Conservation (phyloP, 768 basidiomycete species). For the Hortiboletus flavorubellus region DNA sequence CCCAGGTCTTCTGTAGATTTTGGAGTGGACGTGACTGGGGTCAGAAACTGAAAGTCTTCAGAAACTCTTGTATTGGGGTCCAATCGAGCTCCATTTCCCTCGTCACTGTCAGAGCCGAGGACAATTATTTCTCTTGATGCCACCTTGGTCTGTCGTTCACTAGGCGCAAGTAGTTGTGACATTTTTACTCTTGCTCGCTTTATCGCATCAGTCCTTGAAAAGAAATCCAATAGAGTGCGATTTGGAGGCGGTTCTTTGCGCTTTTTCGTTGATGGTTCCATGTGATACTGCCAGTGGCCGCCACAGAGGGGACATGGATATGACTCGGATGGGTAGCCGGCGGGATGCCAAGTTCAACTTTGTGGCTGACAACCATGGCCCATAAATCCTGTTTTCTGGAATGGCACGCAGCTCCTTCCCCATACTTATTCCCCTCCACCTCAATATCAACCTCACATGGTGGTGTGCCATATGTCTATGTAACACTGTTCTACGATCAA, state of each 20-base stretch:
- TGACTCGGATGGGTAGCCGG: too few relatives aligned
- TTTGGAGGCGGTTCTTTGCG: slow-evolving; percentile 29
- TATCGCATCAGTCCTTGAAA: slow-evolving; percentile 26
- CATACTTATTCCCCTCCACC: too few relatives aligned
- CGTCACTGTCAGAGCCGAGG: slow-evolving; percentile 62
- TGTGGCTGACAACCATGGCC: too few relatives aligned
- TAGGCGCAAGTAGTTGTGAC: background rate
- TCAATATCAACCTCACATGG: too few relatives aligned
- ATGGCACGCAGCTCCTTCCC: too few relatives aligned
- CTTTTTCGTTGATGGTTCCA: slow-evolving; percentile 39
- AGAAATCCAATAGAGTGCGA: slow-evolving; percentile 48
- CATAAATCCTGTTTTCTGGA: too few relatives aligned
- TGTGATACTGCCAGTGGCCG: too few relatives aligned
- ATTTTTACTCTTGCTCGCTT: slow-evolving; percentile 20
- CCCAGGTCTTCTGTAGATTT: background rate
- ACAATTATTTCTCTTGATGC: slow-evolving; percentile 46
- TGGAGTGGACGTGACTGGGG: background rate
- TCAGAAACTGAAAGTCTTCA: background rate
- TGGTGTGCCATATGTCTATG: too few relatives aligned
- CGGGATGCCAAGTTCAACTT: too few relatives aligned
- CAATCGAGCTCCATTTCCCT: background rate
- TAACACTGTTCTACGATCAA: too few relatives aligned
- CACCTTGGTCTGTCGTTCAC: background rate
- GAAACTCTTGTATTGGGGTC: background rate
- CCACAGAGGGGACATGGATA: background rate